Evolutionary conservation across 2,329 filamentous ascomycete species (phyloP), one percentile per base, ranked within the genome.

Genomic region (Torrubiella hemipterigena): DNA sequence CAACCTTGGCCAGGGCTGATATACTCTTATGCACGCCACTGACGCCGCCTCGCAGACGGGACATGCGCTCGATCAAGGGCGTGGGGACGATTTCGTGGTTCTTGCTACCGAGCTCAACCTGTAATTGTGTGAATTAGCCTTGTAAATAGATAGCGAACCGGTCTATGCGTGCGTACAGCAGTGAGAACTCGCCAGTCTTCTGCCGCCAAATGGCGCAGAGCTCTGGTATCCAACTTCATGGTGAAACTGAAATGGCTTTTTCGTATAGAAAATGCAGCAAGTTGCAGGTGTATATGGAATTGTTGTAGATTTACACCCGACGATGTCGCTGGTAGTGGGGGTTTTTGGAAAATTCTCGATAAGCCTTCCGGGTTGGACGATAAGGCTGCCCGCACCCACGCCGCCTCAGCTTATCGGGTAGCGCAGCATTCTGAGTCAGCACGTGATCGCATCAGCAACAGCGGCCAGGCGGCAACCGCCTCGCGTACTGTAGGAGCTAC

Each of bases 31-130:
- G 82, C 14, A 93, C 85, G 38, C 83, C 82, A 45, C 70, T 80
- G 42, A 73, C 73, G 32, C 81, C 81, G 35, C 82, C 81, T 34
- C 84, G 77, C 22, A 94, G 72, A 24, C 82, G 81, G 6, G 89
- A 77, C 17, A 94, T 70, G 49, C 84, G 82, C 36, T 80, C 77
- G 42, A 98, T 96, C 41, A 96, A 58, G 4, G 84, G 65, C 11
- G 89, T 96, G 7, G 91, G 91, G 3, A 98, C 89, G 35, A 98
- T 71, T 61, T 98, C 91, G 64, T 98, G 91, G 60, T 96, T 96
- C 55, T 84, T 87, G 58, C 82, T 93, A 49, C 87, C 89, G 59
- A 79, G 77, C 57, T 98, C 91, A 47, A 93, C 83, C 86, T 94
- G 55, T 33, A 31, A n/a, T n/a, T n/a, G n/a, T n/a, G n/a, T n/a